Percentiles rank a stretch among this genome's conserved stretches.
These are phyloP conservation scores for Huntiella savannae DNA, from an alignment of 2,329 filamentous ascomycete genomes.

Conservation along the genomic window DNA sequence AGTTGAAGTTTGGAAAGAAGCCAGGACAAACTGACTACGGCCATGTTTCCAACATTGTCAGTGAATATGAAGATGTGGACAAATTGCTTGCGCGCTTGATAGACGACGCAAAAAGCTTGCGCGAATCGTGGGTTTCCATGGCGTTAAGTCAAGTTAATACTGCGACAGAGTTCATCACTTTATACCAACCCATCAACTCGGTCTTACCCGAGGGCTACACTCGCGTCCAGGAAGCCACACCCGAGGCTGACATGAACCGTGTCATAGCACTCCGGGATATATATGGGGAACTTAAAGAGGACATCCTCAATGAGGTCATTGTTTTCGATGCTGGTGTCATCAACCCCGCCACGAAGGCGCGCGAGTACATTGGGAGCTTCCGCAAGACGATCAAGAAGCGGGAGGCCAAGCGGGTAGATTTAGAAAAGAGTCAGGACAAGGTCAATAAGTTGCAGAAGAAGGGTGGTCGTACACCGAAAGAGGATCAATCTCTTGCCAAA, in stretches of 20 bases:
- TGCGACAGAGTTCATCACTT: slow-evolving; percentile 45
- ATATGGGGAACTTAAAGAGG: slow-evolving; percentile 51
- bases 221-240: slow-evolving; percentile 27
- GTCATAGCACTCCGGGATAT: slow-evolving; percentile 44
- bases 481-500: slow-evolving; percentile 51
- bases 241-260: slow-evolving; percentile 41
- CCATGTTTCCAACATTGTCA: slow-evolving; percentile 54
- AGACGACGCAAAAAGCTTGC: slow-evolving; percentile 56
- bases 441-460: slow-evolving; percentile 54
- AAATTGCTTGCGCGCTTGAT: slow-evolving; percentile 57
- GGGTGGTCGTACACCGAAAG: slow-evolving; percentile 48
- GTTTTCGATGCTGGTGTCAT: slow-evolving; percentile 54
- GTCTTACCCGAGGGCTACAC: slow-evolving; percentile 30
- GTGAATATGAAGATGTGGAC: slow-evolving; percentile 66
- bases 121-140: slow-evolving; percentile 59
- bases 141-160: slow-evolving; percentile 49
- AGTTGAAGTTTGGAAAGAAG: slow-evolving; percentile 34
- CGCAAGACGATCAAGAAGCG: slow-evolving; percentile 73
- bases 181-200: slow-evolving; percentile 61
- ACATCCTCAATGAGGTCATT: slow-evolving; percentile 51
- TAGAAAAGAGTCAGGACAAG: slow-evolving; percentile 55
- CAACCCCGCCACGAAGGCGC: slow-evolving; percentile 48
- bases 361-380: slow-evolving; percentile 48
- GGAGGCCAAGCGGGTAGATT: slow-evolving; percentile 66
- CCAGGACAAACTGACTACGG: slow-evolving; percentile 53